phyloP scores from a whole-genome alignment of 108 stramenopile species.

The Nannochloropsis gaditana region DNA sequence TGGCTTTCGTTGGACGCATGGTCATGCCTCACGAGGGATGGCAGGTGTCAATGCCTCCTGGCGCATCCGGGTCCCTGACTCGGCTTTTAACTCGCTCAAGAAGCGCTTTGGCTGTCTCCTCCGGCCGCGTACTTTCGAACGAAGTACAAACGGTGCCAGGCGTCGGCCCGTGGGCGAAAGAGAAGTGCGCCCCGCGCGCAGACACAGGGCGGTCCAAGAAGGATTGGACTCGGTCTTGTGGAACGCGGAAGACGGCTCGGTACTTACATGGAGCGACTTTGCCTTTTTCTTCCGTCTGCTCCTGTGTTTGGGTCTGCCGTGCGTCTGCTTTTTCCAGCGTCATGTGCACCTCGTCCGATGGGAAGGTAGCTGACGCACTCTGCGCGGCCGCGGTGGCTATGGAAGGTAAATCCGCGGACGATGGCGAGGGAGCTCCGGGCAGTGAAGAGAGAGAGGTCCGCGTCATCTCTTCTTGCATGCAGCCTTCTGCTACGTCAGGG shows the following conservation, averaged over 20 bases:
- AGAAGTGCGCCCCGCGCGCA: not conserved
- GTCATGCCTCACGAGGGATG: not conserved
- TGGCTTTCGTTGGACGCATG: not conserved
- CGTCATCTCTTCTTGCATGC: too few species aligned
- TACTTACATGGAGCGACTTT: not conserved
- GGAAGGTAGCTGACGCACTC: not conserved
- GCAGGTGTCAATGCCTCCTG: not conserved
- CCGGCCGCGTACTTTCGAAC: not conserved
- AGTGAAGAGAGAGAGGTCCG: too few species aligned
- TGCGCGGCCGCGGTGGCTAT: too few species aligned
- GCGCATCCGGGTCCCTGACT: not conserved
- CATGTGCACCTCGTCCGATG: not conserved
- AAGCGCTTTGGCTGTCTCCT: not conserved
- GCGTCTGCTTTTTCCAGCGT: not conserved
- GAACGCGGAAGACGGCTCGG: slow-evolving; percentile 8
- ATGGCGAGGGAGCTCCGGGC: too few species aligned
- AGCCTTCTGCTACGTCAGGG: not conserved
- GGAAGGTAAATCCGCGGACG: too few species aligned
- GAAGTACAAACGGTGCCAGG: not conserved
- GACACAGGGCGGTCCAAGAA: not conserved
- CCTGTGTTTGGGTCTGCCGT: not conserved
- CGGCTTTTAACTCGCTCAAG: not conserved
- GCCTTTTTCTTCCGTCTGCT: not conserved
- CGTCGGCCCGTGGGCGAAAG: not conserved
- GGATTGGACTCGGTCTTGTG: not conserved